Evolutionary conservation across 2,329 filamentous ascomycete species (phyloP).

Genomic region (Metarhizium guizhouense): DNA sequence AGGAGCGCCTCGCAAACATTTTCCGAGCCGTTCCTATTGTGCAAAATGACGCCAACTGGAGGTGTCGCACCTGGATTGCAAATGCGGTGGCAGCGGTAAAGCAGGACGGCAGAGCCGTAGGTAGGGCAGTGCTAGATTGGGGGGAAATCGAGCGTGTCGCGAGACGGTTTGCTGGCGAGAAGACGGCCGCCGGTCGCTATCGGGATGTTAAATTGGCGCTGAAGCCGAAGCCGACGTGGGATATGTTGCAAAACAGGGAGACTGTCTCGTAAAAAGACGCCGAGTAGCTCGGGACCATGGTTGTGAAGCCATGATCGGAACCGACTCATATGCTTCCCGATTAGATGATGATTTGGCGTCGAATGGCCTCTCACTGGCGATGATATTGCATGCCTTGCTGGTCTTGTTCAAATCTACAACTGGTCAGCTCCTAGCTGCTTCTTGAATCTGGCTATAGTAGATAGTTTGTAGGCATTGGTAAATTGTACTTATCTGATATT

Average conservation of each 20-base stretch:
- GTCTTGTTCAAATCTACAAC: too few relatives aligned
- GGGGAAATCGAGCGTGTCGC: background rate
- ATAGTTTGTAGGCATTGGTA: too few relatives aligned
- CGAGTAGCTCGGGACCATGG: too few relatives aligned
- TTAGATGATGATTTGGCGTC: too few relatives aligned
- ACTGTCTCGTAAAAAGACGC: background rate
- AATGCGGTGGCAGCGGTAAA: background rate
- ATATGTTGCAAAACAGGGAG: background rate
- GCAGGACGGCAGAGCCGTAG: background rate
- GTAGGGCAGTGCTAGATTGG: background rate
- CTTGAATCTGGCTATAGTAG: too few relatives aligned
- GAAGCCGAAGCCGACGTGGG: background rate
- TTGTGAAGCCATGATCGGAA: too few relatives aligned
- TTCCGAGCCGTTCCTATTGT: constrained; percentile 22
- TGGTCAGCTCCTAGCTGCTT: too few relatives aligned
- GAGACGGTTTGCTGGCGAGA: background rate
- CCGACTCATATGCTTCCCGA: too few relatives aligned
- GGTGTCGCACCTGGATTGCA: background rate
- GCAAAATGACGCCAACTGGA: constrained; percentile 18
- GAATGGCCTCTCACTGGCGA: too few relatives aligned
- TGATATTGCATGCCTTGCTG: too few relatives aligned
- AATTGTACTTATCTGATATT: too few relatives aligned
- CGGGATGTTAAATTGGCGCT: too few relatives aligned
- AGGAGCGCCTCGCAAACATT: constrained; percentile 21
- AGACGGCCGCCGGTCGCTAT: background rate